Conservation (phyloP, 1,284 basidiomycete species). For the Serendipita sp. region DNA sequence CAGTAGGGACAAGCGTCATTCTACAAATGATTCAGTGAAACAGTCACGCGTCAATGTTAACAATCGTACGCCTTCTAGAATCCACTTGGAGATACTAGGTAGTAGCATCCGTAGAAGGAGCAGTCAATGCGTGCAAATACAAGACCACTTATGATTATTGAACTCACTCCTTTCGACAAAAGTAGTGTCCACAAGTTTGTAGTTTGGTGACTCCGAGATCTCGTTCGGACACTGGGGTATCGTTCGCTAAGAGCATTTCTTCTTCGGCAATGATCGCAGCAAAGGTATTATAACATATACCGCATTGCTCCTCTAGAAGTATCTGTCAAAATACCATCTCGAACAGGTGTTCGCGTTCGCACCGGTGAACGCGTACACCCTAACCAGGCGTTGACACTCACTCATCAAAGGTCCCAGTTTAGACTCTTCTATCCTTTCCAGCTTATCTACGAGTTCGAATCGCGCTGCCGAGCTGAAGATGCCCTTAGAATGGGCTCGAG, state of each 20-base stretch:
- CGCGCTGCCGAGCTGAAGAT: not conserved
- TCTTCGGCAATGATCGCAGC: conserved; percentile 53
- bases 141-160: not conserved
- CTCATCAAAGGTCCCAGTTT: not conserved
- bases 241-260: conserved; percentile 54
- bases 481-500: not conserved
- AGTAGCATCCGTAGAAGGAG: not conserved
- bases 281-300: conserved; percentile 55
- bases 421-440: not conserved
- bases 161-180: conserved; percentile 6
- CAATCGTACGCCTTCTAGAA: conserved; percentile 2
- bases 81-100: conserved; percentile 2
- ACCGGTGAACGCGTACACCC: no score
- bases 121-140: not conserved
- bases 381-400: not conserved
- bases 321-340: not conserved
- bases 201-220: conserved; percentile 53
- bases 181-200: conserved; percentile 42
- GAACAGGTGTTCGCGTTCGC: no score
- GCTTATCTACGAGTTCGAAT: not conserved
- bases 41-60: not conserved
- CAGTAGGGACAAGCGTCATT: conserved; percentile 2
- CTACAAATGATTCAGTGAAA: not conserved
- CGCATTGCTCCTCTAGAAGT: conserved; percentile 26
- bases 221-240: conserved; percentile 53